phyloP scores from a whole-genome alignment of 2,329 filamentous ascomycete genomes.

The Neospermospora avenae region DNA sequence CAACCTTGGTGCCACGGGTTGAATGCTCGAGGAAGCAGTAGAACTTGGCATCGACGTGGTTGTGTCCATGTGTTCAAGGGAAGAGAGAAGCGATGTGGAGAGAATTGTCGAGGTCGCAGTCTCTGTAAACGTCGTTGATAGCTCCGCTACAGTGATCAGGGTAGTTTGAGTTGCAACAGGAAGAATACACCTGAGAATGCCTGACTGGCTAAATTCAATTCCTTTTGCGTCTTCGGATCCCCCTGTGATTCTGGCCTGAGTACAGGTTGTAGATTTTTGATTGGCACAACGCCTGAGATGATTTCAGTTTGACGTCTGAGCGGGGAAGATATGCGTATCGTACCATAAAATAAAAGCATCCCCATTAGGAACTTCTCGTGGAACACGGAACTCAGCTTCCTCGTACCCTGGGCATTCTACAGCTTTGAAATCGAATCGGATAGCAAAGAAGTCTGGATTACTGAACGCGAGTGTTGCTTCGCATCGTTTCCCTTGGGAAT shows the following conservation, averaged over 20 bases:
- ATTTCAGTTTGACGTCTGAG: not conserved
- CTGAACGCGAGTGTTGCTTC: slow-evolving; percentile 3
- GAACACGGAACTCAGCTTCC: not conserved
- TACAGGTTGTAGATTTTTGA: not conserved
- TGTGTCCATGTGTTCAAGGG: not conserved
- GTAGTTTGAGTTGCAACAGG: not conserved
- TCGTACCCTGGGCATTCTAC: slow-evolving; percentile 1
- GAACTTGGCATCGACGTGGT: not conserved
- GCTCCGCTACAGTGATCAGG: not conserved
- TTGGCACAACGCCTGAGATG: not conserved
- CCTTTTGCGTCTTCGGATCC: not conserved
- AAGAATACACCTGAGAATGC: not conserved
- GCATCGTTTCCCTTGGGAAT: slow-evolving; percentile 6
- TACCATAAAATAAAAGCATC: slow-evolving; percentile 8
- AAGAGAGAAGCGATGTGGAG: not conserved
- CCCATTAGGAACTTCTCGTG: slow-evolving; percentile 5
- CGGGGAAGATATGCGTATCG: not conserved
- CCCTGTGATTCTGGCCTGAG: not conserved
- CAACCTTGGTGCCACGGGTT: not conserved
- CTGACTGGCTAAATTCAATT: not conserved
- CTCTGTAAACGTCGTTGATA: not conserved
- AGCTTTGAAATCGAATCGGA: not conserved
- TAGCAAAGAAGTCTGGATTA: not conserved
- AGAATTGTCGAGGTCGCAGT: not conserved
- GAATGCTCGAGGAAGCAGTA: not conserved